Base-by-base conservation (phyloP, 2,329 filamentous ascomycete genomes). In the Phialocephala sp. region DNA sequence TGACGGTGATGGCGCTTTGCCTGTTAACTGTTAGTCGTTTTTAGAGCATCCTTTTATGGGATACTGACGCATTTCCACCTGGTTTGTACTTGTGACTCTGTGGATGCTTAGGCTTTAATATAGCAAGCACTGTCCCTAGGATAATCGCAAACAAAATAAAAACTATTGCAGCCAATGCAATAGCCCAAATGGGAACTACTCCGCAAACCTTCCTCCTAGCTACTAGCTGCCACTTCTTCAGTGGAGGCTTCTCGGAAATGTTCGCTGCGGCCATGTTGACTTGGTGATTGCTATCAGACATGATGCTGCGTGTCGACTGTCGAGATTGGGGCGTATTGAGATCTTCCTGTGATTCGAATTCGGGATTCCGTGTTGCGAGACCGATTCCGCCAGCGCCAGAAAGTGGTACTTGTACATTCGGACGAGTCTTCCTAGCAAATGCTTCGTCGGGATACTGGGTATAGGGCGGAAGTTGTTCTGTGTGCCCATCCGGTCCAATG, bases 401-500 rank as follows among this genome's bases (percentile, higher is more conserved):
- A 39, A 67, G 60, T 15, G 72, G 58, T 24, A 72, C 56, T 52
- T 71, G 65, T 59, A 71, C 72, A n/a, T 75, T 70, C 22, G 77
- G 75, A 20, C 77, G 71, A 58, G 80, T 77, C 73, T 85, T 93
- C 82, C 77, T 85, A 75, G 75, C 85, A 78, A 79, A 89, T 0
- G 82, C 82, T 64, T 92, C 90, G 60, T 96, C 91, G 2, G 94
- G 92, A 77, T 96, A 97, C 76, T 93, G 85, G 15, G 92, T 92
- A 76, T 98, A 98, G 0, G 94, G 94, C 14, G 94, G 94, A 20
- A 97, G 81, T 77, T 97, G 92, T 78, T 98, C 94, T 1, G 91
- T 90, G 75, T 97, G 93, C 0, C 94, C 94, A 73, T 97, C 88
- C 0, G 91, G 91, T 1, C 93, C 93, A 60, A 97, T 90, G 62